phyloP scores from a whole-genome alignment of 2,329 filamentous ascomycete genomes.

The Exophiala sp. region DNA sequence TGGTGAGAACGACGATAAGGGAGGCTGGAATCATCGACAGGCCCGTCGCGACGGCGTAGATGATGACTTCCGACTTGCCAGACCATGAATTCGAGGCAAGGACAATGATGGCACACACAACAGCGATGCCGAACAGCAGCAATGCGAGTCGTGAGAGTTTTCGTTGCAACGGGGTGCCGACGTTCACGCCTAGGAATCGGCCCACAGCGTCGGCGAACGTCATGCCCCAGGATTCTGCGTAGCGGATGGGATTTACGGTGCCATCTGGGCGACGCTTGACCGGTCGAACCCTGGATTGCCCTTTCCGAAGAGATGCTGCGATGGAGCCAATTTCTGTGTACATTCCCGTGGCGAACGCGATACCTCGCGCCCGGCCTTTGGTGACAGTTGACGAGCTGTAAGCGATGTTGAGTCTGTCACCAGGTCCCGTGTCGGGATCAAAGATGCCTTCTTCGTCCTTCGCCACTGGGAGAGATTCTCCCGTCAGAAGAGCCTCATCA shows the following conservation, averaged over 20 bases:
- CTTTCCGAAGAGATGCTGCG: slow-evolving; percentile 51
- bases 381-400: slow-evolving; percentile 57
- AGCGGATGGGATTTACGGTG: slow-evolving; percentile 42
- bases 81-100: slow-evolving; percentile 55
- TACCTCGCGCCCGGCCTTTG: slow-evolving; percentile 53
- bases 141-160: slow-evolving; percentile 82
- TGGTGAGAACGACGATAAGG: slow-evolving; percentile 57
- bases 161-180: slow-evolving; percentile 77
- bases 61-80: slow-evolving; percentile 52
- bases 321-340: slow-evolving; percentile 57
- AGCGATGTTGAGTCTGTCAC: slow-evolving; percentile 56
- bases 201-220: slow-evolving; percentile 48
- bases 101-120: slow-evolving; percentile 57
- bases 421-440: no score
- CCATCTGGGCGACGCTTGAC: slow-evolving; percentile 43
- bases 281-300: slow-evolving; percentile 39
- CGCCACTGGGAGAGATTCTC: slow-evolving; percentile 54
- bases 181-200: slow-evolving; percentile 54
- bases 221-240: slow-evolving; percentile 43
- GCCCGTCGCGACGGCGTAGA: slow-evolving; percentile 54
- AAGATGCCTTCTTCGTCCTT: slow-evolving; percentile 44
- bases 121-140: slow-evolving; percentile 66
- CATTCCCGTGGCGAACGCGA: slow-evolving; percentile 57
- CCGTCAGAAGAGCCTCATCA: slow-evolving; percentile 60
- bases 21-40: slow-evolving; percentile 60